phyloP scores from a whole-genome alignment of 2,329 filamentous ascomycete species.

The Emericellopsis atlantica region DNA sequence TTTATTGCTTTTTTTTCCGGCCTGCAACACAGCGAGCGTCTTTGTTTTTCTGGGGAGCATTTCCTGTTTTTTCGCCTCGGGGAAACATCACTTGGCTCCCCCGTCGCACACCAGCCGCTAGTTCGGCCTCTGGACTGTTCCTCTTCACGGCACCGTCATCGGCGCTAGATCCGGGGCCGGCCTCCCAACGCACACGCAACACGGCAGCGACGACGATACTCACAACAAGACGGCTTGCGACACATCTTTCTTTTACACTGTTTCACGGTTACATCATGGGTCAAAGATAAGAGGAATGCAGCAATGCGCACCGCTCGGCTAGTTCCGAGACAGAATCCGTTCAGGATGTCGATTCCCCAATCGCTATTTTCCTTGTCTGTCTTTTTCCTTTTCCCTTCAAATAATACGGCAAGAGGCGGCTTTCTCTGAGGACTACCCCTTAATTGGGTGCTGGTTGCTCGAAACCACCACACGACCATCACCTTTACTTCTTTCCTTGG shows the following conservation, averaged over 20 bases:
- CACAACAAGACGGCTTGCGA: constrained; percentile 29
- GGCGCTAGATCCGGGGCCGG: constrained; percentile 42
- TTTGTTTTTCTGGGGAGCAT: constrained; percentile 12
- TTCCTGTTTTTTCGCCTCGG: constrained; percentile 22
- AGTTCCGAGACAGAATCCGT: constrained; percentile 33
- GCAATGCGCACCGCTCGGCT: constrained; percentile 47
- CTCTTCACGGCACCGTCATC: constrained; percentile 26
- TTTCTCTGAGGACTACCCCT: constrained; percentile 5
- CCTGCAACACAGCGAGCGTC: constrained; percentile 36
- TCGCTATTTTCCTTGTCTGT: constrained; percentile 7
- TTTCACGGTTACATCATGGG: constrained; percentile 12
- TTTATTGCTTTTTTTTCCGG: constrained; percentile 17
- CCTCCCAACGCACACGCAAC: constrained; percentile 39
- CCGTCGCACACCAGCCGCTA: constrained; percentile 19
- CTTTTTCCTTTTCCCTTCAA: constrained; percentile 8
- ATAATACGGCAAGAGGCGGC: constrained; percentile 14
- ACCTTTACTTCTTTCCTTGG: constrained; percentile 18
- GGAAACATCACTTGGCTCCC: constrained; percentile 22
- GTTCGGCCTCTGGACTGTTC: constrained; percentile 32
- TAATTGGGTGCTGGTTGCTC: background rate
- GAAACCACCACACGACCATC: constrained; percentile 5
- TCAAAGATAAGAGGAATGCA: constrained; percentile 47
- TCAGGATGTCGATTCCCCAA: constrained; percentile 25
- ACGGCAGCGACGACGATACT: constrained; percentile 30
- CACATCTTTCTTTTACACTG: constrained; percentile 13